These are phyloP conservation scores for Nicotiana sylvestris DNA, from an alignment of 257 asterid genomes.

Conservation along the genomic window DNA sequence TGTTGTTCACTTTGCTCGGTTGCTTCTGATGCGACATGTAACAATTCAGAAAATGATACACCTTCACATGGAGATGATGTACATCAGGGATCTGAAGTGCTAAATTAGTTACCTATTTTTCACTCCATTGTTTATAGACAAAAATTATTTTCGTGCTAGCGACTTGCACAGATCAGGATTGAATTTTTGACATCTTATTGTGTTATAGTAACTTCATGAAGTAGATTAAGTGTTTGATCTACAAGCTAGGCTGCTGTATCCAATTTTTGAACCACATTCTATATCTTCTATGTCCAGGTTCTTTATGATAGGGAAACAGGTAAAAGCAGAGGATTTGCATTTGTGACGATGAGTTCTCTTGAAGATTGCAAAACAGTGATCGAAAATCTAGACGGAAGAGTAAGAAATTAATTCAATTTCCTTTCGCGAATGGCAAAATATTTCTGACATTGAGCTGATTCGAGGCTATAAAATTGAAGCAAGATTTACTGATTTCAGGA, in stretches of 20 bases:
- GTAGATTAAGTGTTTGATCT: not conserved
- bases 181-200: not conserved
- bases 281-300: constrained; percentile 43
- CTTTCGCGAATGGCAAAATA: not conserved
- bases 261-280: not conserved
- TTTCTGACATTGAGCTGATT: not conserved
- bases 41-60: no score
- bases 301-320: constrained; percentile 79
- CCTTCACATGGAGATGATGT: not conserved
- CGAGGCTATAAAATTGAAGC: not conserved
- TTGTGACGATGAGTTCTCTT: constrained; percentile 85
- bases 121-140: not conserved
- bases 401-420: constrained; percentile 26
- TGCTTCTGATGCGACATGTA: no score
- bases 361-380: constrained; percentile 75
- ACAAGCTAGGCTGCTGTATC: not conserved
- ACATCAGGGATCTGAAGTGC: not conserved
- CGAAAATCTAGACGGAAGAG: constrained; percentile 75
- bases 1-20: not conserved
- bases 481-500: constrained; percentile 36
- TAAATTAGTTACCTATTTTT: not conserved
- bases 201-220: not conserved
- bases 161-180: not conserved
- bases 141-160: not conserved
- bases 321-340: constrained; percentile 90